Evolutionary conservation across 2,329 filamentous ascomycete genomes (phyloP).

Genomic region (Arthrinium phaeospermum): DNA sequence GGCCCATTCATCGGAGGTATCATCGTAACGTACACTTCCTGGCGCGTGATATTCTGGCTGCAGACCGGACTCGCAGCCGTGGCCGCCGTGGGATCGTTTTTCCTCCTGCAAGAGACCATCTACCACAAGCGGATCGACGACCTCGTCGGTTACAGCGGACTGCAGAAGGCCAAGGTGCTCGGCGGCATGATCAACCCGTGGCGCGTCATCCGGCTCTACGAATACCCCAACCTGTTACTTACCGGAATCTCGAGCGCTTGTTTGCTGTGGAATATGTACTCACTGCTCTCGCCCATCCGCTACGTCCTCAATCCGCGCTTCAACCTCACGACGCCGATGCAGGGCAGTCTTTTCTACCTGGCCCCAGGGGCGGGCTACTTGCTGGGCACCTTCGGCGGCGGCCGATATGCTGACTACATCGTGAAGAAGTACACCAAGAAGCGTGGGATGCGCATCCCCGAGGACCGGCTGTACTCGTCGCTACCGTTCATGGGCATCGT

Average conservation of each 20-base stretch:
- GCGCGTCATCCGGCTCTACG: conserved; percentile 66
- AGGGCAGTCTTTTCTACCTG: conserved; percentile 72
- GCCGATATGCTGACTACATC: conserved; percentile 49
- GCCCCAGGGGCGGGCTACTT: conserved; percentile 72
- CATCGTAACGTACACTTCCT: conserved; percentile 75
- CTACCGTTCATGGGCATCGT: conserved; percentile 64
- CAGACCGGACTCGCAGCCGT: conserved; percentile 71
- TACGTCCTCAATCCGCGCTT: conserved; percentile 75
- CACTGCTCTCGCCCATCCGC: conserved; percentile 64
- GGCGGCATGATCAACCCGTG: conserved; percentile 70
- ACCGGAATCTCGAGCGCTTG: conserved; percentile 62
- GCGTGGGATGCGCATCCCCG: conserved; percentile 65
- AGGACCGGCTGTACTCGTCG: conserved; percentile 70
- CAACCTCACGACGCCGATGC: conserved; percentile 64
- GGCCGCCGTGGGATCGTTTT: conserved; percentile 63
- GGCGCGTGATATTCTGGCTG: conserved; percentile 80
- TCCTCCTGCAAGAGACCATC: conserved; percentile 76
- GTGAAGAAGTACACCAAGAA: conserved; percentile 47
- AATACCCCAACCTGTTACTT: conserved; percentile 72
- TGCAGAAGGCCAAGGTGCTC: conserved; percentile 58
- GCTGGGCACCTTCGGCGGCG: conserved; percentile 68
- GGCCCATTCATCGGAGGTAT: conserved; percentile 76
- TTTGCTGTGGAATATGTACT: conserved; percentile 76
- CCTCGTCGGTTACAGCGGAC: conserved; percentile 57
- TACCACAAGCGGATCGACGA: conserved; percentile 68